Evolutionary conservation across 139 green algal genomes (phyloP).

Genomic region (Chlorella sp.): DNA sequence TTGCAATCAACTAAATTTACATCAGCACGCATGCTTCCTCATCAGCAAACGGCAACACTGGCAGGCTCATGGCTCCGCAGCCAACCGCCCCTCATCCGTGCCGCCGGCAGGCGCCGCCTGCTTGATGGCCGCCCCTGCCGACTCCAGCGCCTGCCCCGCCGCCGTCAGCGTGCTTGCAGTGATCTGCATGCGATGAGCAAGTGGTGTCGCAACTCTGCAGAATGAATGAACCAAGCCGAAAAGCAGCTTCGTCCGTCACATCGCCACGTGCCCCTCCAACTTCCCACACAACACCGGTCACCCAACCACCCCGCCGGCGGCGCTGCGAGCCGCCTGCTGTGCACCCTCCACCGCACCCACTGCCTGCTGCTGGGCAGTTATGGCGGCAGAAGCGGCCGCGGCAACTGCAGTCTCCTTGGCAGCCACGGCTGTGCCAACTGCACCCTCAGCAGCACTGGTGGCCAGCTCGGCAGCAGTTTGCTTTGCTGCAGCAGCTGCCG

Average conservation of each 20-base stretch:
- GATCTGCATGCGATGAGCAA: not conserved
- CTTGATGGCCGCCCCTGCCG: not conserved
- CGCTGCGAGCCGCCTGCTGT: not conserved
- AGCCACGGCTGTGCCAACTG: not conserved
- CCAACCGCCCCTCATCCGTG: not conserved
- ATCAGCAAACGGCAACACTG: not conserved
- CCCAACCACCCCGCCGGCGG: not conserved
- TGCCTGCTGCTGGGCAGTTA: not conserved
- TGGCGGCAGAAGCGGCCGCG: not conserved
- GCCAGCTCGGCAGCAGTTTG: not conserved
- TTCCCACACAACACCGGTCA: not conserved
- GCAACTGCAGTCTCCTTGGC: not conserved
- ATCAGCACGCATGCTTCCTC: not conserved
- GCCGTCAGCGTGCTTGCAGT: not conserved
- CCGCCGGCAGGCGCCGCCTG: not conserved
- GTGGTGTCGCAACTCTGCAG: not conserved
- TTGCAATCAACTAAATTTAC: not conserved
- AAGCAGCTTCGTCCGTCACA: no score
- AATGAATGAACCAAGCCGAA: not conserved
- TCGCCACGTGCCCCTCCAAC: not conserved
- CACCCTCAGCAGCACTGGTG: not conserved
- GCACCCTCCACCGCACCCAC: not conserved
- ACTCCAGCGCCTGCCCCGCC: not conserved
- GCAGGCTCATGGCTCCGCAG: not conserved
- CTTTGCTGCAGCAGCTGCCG: no score